These are phyloP conservation scores for Hymenoscyphus linearis DNA, from an alignment of 2,329 filamentous ascomycete species.

Conservation along the genomic window DNA sequence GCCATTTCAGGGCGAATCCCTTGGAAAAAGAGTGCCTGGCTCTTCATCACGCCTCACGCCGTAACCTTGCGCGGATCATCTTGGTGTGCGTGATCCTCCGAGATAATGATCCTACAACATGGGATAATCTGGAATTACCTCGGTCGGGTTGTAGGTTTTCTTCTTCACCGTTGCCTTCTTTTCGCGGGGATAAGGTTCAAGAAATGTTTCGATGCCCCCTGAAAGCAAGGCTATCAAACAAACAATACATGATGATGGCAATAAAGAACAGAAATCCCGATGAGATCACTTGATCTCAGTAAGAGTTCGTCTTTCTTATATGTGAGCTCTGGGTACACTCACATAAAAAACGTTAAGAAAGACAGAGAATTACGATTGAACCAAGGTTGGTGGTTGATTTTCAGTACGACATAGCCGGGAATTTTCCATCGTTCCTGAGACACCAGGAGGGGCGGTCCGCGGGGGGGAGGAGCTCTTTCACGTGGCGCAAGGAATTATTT, in stretches of 20 bases:
- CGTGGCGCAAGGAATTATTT: slow-evolving; percentile 6
- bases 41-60: slow-evolving; percentile 4
- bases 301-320: not conserved
- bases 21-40: not conserved
- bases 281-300: not conserved
- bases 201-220: not conserved
- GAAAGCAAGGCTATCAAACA: not conserved
- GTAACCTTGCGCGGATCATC: slow-evolving; percentile 10
- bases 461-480: slow-evolving; percentile 5
- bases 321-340: not conserved
- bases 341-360: not conserved
- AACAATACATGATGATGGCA: not conserved
- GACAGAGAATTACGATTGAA: not conserved
- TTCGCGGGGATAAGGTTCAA: not conserved
- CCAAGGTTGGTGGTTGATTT: not conserved
- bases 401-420: not conserved
- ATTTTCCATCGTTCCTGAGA: slow-evolving; percentile 3
- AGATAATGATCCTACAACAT: slow-evolving; percentile 7
- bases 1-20: not conserved
- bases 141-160: not conserved
- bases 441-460: slow-evolving; percentile 5
- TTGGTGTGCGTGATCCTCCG: slow-evolving; percentile 12
- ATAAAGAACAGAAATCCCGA: not conserved
- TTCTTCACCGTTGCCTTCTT: not conserved
- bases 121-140: not conserved